Evolutionary conservation across 768 basidiomycete species (phyloP).

Genomic region (Pilatotrama ljubarskyi): DNA sequence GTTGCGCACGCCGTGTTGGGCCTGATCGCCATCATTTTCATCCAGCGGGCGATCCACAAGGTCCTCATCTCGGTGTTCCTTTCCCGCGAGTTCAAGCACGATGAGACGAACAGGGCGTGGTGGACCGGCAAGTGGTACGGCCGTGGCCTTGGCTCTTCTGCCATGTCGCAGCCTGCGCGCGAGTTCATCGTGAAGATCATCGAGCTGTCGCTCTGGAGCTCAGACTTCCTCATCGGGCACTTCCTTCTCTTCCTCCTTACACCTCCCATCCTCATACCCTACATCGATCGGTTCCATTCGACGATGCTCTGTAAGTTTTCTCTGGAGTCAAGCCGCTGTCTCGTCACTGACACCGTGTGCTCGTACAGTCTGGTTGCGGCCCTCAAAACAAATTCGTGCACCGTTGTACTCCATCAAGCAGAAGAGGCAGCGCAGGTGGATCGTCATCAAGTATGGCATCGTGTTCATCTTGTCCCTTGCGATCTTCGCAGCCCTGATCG

Average conservation of each 20-base stretch:
- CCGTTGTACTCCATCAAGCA: constrained; percentile 90
- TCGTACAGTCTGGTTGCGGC: constrained; percentile 84
- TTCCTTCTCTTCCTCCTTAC: constrained; percentile 89
- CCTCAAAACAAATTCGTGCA: constrained; percentile 91
- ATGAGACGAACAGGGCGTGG: constrained; percentile 98
- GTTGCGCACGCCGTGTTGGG: constrained; percentile 92
- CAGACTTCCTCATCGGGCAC: constrained; percentile 87
- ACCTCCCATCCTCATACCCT: constrained; percentile 86
- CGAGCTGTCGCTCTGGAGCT: constrained; percentile 93
- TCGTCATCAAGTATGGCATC: constrained; percentile 85
- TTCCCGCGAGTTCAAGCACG: constrained; percentile 98
- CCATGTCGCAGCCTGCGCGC: constrained; percentile 96
- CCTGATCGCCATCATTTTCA: constrained; percentile 85
- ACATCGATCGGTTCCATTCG: constrained; percentile 88
- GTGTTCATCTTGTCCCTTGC: constrained; percentile 70
- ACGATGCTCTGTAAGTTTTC: constrained; percentile 80
- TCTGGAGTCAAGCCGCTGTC: too few relatives aligned
- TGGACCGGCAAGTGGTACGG: constrained; percentile 99
- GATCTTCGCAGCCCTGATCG: constrained; percentile 75
- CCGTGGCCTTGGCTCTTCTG: constrained; percentile 84
- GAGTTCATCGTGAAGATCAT: constrained; percentile 98
- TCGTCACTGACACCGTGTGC: constrained; percentile 29
- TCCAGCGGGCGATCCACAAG: constrained; percentile 93
- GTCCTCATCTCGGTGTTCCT: constrained; percentile 91
- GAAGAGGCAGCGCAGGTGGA: constrained; percentile 85